Percentiles rank a stretch among this genome's conserved stretches.
Conservation (phyloP, 2,329 filamentous ascomycete species). For the Phaeoacremonium minimum region DNA sequence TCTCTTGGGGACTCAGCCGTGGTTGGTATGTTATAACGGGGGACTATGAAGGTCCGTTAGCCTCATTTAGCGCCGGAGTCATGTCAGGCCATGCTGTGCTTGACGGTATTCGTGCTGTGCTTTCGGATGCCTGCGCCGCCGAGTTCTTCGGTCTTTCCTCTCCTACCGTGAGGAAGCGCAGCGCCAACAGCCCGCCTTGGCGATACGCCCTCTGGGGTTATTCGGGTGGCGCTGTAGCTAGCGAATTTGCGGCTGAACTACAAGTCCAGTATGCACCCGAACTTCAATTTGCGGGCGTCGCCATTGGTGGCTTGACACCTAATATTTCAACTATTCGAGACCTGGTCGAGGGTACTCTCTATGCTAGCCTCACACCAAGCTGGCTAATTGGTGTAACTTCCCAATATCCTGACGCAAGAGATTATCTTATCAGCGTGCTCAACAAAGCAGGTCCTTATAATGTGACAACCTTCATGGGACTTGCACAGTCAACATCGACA, state of each 20-base stretch:
- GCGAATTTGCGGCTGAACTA: slow-evolving; percentile 47
- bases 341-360: too few species aligned
- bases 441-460: slow-evolving; percentile 14
- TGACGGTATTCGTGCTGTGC: slow-evolving; percentile 38
- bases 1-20: slow-evolving; percentile 25
- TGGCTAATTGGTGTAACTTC: slow-evolving; percentile 9
- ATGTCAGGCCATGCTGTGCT: slow-evolving; percentile 38
- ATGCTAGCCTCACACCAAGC: slow-evolving; percentile 18
- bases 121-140: too few species aligned
- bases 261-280: slow-evolving; percentile 49
- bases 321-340: too few species aligned
- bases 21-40: slow-evolving; percentile 40
- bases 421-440: slow-evolving; percentile 16
- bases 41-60: slow-evolving; percentile 39
- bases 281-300: slow-evolving; percentile 41
- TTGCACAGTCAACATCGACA: slow-evolving; percentile 10
- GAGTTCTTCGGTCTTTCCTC: too few species aligned
- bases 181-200: too few species aligned
- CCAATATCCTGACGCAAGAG: slow-evolving; percentile 22
- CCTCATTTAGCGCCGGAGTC: slow-evolving; percentile 36
- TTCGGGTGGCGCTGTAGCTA: slow-evolving; percentile 48
- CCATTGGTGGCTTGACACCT: slow-evolving; percentile 41
- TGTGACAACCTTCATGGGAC: slow-evolving; percentile 14
- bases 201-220: slow-evolving; percentile 47
- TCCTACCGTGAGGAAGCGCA: too few species aligned